phyloP scores from a whole-genome alignment of 176 grass and related monocot species.

The Saccharum spontaneum region DNA sequence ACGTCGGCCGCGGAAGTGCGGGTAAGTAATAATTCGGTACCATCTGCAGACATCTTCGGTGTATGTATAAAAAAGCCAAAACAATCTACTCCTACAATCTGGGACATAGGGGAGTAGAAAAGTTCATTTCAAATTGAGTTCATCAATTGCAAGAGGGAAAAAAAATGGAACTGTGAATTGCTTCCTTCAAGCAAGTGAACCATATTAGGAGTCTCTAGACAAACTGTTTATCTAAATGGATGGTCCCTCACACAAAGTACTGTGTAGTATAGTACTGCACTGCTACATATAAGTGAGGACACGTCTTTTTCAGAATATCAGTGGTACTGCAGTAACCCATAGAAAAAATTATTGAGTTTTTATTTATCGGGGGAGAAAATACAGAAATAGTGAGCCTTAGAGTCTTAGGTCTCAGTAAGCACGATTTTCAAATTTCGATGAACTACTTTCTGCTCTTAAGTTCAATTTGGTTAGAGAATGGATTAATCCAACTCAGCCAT shows the following conservation, averaged over 20 bases:
- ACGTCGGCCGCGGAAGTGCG: conserved; percentile 60
- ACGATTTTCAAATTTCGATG: background rate
- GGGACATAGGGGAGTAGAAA: background rate
- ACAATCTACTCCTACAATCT: background rate
- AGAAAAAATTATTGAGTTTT: background rate
- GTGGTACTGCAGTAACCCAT: background rate
- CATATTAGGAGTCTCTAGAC: conserved; percentile 2
- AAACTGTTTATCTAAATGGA: conserved; percentile 26
- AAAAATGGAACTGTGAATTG: background rate
- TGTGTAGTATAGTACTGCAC: background rate
- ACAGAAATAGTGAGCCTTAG: background rate
- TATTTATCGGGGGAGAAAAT: background rate
- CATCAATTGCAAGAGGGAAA: background rate
- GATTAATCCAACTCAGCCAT: background rate
- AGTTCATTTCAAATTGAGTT: background rate
- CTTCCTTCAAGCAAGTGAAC: conserved; percentile 7
- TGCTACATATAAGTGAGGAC: conserved; percentile 39
- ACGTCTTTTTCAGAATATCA: conserved; percentile 31
- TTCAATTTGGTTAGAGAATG: background rate
- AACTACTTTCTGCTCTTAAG: background rate
- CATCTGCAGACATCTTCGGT: background rate
- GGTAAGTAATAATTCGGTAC: conserved; percentile 45
- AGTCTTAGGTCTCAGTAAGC: background rate
- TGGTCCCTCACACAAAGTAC: conserved; percentile 44
- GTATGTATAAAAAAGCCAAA: background rate